A percentile compares a stretch with the other conserved stretches of the same genome.
phyloP scores from a whole-genome alignment of 306 rosid genomes.

The Cucumis melo region DNA sequence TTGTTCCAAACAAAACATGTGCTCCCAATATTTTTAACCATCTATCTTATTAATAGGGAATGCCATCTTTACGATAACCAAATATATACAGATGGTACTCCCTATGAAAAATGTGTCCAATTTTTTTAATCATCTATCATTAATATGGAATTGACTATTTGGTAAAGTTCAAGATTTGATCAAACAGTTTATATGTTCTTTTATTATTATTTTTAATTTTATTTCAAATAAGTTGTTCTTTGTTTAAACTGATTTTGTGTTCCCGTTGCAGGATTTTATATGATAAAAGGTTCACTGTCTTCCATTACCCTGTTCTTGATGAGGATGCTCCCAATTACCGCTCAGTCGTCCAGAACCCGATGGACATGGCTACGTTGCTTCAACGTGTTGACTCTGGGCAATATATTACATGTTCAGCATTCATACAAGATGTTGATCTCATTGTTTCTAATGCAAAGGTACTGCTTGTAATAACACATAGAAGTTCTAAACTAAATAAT shows the following conservation, averaged over 20 bases:
- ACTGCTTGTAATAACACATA: background rate
- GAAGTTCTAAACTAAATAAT: no score
- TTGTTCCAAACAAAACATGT: no score
- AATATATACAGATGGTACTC: no score
- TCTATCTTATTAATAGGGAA: no score
- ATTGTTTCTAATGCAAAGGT: conserved; percentile 94
- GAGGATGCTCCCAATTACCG: conserved; percentile 99
- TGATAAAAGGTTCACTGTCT: conserved; percentile 84
- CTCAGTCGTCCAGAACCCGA: conserved; percentile 74
- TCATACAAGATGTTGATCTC: conserved; percentile 77
- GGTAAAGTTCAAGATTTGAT: background rate
- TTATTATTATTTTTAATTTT: background rate
- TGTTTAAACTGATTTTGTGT: background rate
- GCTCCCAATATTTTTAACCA: no score
- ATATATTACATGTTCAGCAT: conserved; percentile 59
- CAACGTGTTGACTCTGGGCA: conserved; percentile 86
- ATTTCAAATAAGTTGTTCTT: background rate
- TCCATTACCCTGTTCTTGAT: conserved; percentile 87
- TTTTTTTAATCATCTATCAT: no score
- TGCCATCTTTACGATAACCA: no score
- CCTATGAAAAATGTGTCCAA: no score
- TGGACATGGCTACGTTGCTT: conserved; percentile 79
- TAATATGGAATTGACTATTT: background rate
- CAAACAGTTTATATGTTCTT: background rate
- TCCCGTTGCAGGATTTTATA: conserved; percentile 57